A percentile compares a stretch with the other conserved stretches of the same genome.
Conservation (phyloP, 805 yeast genomes). For the Nakazawaea ambrosiae region DNA sequence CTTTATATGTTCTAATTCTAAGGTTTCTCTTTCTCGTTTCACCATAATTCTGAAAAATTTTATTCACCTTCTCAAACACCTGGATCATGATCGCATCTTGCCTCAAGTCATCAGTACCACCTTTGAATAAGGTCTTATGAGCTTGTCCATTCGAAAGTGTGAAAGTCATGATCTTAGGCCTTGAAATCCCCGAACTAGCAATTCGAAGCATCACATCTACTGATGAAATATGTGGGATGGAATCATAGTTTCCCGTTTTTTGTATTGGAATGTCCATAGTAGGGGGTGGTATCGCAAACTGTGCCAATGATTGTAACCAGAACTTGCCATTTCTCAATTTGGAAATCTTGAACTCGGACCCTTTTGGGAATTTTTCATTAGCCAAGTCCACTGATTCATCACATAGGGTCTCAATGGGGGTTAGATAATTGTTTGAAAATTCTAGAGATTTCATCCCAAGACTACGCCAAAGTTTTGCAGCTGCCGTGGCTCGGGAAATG, state of each 20-base stretch:
- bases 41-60: conserved; percentile 47
- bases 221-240: conserved; percentile 37
- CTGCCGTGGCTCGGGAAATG: conserved; percentile 43
- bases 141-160: conserved; percentile 47
- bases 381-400: conserved; percentile 46
- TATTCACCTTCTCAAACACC: conserved; percentile 82
- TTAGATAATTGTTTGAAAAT: conserved; percentile 25
- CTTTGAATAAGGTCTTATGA: conserved; percentile 64
- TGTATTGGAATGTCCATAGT: conserved; percentile 42
- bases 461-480: conserved; percentile 37
- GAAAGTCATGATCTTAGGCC: conserved; percentile 72
- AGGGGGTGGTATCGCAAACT: conserved; percentile 57
- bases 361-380: conserved; percentile 30
- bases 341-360: conserved; percentile 23
- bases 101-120: conserved; percentile 84
- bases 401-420: conserved; percentile 44
- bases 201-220: conserved; percentile 43
- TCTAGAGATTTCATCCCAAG: conserved; percentile 23
- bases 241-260: conserved; percentile 33
- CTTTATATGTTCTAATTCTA: conserved; percentile 76
- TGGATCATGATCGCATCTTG: conserved; percentile 98
- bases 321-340: conserved; percentile 39
- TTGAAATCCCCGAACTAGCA: conserved; percentile 81
- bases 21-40: conserved; percentile 52
- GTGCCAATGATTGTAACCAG: conserved; percentile 49